A percentile compares a stretch with the other conserved stretches of the same genome.
Conservation (phyloP, 164 flowering plant species). For the Stephania yunnanensis region DNA sequence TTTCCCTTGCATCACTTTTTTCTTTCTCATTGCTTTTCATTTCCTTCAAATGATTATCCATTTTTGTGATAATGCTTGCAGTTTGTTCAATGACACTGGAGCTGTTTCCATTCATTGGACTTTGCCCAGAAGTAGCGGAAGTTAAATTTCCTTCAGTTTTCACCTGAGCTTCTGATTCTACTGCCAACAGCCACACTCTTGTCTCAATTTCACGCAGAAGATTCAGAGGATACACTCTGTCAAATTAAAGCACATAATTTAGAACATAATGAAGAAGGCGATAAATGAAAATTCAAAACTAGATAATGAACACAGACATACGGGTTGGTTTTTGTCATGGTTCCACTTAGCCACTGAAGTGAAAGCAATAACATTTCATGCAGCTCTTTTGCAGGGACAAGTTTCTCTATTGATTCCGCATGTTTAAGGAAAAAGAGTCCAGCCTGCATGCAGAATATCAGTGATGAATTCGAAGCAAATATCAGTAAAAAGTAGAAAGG, state of each 20-base stretch:
- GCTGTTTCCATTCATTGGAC: slow-evolving; percentile 33
- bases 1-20: slow-evolving; percentile 53
- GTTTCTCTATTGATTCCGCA: slow-evolving; percentile 92
- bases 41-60: slow-evolving; percentile 76
- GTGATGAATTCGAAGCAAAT: neutral
- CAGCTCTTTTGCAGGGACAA: slow-evolving; percentile 80
- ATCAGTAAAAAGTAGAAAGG: neutral
- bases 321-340: slow-evolving; percentile 70
- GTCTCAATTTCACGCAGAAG: slow-evolving; percentile 98
- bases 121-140: slow-evolving; percentile 30
- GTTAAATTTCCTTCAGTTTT: slow-evolving; percentile 57
- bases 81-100: slow-evolving; percentile 73
- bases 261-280: neutral
- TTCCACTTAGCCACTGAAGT: slow-evolving; percentile 96
- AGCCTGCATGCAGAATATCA: slow-evolving; percentile 48
- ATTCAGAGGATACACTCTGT: slow-evolving; percentile 85
- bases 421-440: slow-evolving; percentile 93
- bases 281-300: slow-evolving; percentile 7
- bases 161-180: slow-evolving; percentile 88
- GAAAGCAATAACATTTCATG: slow-evolving; percentile 81
- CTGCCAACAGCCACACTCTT: slow-evolving; percentile 97
- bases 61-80: slow-evolving; percentile 64
- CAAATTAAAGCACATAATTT: slow-evolving; percentile 8
- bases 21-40: slow-evolving; percentile 41
- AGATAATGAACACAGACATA: slow-evolving; percentile 30